Evolutionary conservation across 352 stramenopile species (phyloP), one percentile per base, ranked within the genome.

Genomic region (Phytopythium oedochilum): DNA sequence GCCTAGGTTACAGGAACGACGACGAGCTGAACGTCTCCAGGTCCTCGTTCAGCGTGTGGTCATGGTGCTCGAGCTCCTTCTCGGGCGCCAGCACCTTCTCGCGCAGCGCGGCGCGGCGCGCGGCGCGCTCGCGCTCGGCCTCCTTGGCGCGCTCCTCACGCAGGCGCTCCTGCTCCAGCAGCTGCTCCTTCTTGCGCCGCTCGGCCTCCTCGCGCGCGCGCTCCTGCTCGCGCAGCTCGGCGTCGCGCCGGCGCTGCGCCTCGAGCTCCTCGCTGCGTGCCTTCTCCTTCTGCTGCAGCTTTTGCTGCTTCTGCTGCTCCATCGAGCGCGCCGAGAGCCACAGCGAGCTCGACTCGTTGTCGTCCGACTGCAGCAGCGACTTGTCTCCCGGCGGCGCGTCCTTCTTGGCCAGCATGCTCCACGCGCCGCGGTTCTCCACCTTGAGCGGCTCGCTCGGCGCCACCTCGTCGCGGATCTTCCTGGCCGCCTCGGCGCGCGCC

Each of bases 291-390:
- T 89, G 82, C 53, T 92, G 78, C 29, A 92, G 69, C 47, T 94
- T 92, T 40, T 94, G 85, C 53, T 93, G 81, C 57, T 95, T 95
- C 47, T 88, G 82, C 51, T 95, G 81, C 60, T 95, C 85, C 81
- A 90, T 90, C 7, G 85, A 90, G 4, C 83, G 78, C 10, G 83
- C 85, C 38, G 78, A 91, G 39, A 92, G 63, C 85, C 85, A 95
- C 51, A 95, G 56, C 34, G 85, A 95, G 44, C 81, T 93, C 11
- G 81, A 79, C 34, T 86, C 59, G 15, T 76, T 91, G 18, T 74
- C 85, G 57, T 87, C 81, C 5, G 81, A 78, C 22, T 75, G 66
- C 35, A 80, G 53, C 25, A 77, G 52, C 8, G 82, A 75, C n/a
- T 74, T 80, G 18, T 71, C 84, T 0, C 46, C 46, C 1, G 46